Conservation (phyloP, 805 yeast species). For the Ogataea naganishii region DNA sequence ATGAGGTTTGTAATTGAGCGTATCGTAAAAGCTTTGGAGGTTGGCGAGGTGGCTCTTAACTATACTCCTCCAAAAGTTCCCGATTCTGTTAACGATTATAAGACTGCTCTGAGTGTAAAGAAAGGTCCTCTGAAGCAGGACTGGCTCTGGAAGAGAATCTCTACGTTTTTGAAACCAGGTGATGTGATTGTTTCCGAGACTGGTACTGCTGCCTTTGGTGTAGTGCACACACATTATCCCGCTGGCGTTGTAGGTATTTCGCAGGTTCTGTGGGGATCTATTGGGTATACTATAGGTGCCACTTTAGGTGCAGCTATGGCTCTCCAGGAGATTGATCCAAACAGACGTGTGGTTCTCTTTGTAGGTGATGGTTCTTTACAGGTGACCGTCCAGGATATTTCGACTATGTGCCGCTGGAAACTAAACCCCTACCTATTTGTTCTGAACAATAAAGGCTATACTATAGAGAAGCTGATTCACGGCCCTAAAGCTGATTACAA, state of each 20-base stretch:
- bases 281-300: conserved; percentile 58
- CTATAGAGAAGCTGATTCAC: conserved; percentile 59
- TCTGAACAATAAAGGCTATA: conserved; percentile 58
- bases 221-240: conserved; percentile 54
- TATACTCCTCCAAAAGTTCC: conserved; percentile 53
- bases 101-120: conserved; percentile 36
- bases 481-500: conserved; percentile 52
- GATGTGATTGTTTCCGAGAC: conserved; percentile 57
- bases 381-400: conserved; percentile 61
- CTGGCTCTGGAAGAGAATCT: conserved; percentile 54
- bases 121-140: conserved; percentile 41
- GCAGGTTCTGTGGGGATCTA: conserved; percentile 61
- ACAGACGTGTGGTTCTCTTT: conserved; percentile 50
- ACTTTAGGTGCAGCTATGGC: conserved; percentile 55
- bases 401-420: conserved; percentile 54
- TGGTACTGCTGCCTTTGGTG: conserved; percentile 63
- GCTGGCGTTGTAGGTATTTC: conserved; percentile 51
- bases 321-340: conserved; percentile 50
- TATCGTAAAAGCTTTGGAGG: conserved; percentile 16
- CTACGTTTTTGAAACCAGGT: conserved; percentile 51
- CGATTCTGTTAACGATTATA: conserved; percentile 23
- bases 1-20: conserved; percentile 45
- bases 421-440: conserved; percentile 55
- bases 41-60: conserved; percentile 33
- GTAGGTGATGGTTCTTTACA: conserved; percentile 65